Conservation (phyloP, 345 rosid genomes). For the Erodium maritimum region DNA sequence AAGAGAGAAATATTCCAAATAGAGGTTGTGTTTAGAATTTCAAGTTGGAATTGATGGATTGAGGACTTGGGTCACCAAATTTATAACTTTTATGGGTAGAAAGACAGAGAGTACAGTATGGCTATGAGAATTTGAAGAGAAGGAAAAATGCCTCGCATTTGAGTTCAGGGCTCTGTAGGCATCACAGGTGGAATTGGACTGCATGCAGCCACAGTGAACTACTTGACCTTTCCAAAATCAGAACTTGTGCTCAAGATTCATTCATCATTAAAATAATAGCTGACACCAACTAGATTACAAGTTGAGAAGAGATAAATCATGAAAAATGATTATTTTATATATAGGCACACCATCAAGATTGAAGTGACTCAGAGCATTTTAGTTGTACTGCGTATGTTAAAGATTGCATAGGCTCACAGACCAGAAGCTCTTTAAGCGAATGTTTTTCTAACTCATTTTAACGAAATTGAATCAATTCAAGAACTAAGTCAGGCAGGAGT, state of each 20-base stretch:
- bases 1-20: background rate
- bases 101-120: background rate
- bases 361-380: too few relatives aligned
- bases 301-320: background rate
- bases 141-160: background rate
- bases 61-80: background rate
- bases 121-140: background rate
- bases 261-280: too few relatives aligned
- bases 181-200: background rate
- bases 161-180: background rate
- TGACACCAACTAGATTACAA: too few relatives aligned
- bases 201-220: background rate
- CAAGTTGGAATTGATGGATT: background rate
- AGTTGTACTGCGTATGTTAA: too few relatives aligned
- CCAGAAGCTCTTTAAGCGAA: too few relatives aligned
- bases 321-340: too few relatives aligned
- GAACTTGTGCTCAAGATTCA: background rate
- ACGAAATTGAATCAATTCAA: too few relatives aligned
- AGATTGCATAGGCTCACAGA: too few relatives aligned
- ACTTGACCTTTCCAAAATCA: background rate
- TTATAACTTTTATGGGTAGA: background rate
- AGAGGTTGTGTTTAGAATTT: background rate
- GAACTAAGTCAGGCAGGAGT: too few relatives aligned
- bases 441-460: too few relatives aligned
- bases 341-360: too few relatives aligned